phyloP scores from a whole-genome alignment of 169 alveolate species.

The Cryptosporidium tyzzeri region DNA sequence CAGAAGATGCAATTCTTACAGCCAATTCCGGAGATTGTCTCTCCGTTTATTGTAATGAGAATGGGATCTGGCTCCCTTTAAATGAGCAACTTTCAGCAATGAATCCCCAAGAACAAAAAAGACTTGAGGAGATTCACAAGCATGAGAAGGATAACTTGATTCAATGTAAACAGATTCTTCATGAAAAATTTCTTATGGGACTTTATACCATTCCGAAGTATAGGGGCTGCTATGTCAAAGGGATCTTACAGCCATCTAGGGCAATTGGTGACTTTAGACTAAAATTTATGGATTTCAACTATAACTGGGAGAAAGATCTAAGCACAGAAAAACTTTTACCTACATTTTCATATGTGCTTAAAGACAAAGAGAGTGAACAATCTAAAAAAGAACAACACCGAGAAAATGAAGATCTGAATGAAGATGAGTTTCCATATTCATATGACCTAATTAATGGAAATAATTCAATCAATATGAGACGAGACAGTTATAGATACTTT shows the following conservation, averaged over 20 bases:
- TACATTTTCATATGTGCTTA: conserved; percentile 36
- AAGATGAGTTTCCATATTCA: conserved; percentile 47
- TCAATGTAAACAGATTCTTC: conserved; percentile 41
- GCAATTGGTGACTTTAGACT: conserved; percentile 75
- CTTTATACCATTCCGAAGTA: conserved; percentile 24
- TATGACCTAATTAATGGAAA: conserved; percentile 56
- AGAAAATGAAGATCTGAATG: conserved; percentile 3
- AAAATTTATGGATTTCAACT: conserved; percentile 67
- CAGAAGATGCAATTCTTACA: conserved; percentile 59
- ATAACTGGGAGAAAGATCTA: conserved; percentile 73
- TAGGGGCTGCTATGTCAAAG: conserved; percentile 64
- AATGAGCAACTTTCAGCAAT: conserved; percentile 75
- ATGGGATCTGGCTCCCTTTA: conserved; percentile 65
- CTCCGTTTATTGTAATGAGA: conserved; percentile 34
- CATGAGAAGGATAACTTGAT: conserved; percentile 60
- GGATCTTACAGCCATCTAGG: conserved; percentile 73
- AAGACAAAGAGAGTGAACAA: background rate
- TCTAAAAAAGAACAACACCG: background rate
- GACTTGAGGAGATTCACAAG: conserved; percentile 44
- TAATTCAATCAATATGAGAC: conserved; percentile 28
- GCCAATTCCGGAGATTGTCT: conserved; percentile 73
- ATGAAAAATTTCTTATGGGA: conserved; percentile 34
- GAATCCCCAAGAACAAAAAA: conserved; percentile 68
- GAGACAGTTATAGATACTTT: conserved; percentile 25
- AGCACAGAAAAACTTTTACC: conserved; percentile 29